phyloP scores from a whole-genome alignment of 2,329 filamentous ascomycete species.

The Ophiosphaerella korrae region DNA sequence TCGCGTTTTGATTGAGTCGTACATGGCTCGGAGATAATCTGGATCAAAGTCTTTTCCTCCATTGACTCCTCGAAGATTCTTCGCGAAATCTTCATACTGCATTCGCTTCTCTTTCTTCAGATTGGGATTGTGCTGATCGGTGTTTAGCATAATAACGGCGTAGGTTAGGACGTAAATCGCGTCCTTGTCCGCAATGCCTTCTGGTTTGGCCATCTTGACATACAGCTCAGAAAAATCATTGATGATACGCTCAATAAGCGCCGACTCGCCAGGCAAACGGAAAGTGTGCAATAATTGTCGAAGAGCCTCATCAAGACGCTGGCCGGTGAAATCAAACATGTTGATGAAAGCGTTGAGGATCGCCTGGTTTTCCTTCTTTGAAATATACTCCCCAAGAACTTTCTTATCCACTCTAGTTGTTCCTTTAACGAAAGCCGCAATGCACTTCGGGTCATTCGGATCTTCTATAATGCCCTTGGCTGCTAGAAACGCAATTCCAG shows the following conservation, averaged over 20 bases:
- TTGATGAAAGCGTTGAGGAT: slow-evolving; percentile 83
- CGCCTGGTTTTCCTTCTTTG: slow-evolving; percentile 86
- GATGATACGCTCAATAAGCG: slow-evolving; percentile 90
- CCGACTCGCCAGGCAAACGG: slow-evolving; percentile 89
- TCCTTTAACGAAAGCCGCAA: slow-evolving; percentile 86
- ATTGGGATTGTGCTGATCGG: slow-evolving; percentile 95
- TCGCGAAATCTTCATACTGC: slow-evolving; percentile 80
- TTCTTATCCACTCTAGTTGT: slow-evolving; percentile 90
- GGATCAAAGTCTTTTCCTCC: slow-evolving; percentile 80
- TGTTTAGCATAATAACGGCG: slow-evolving; percentile 97
- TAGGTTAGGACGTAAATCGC: slow-evolving; percentile 90
- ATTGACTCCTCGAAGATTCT: slow-evolving; percentile 91
- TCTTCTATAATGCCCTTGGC: slow-evolving; percentile 84
- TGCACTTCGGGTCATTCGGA: slow-evolving; percentile 71
- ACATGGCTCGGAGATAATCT: slow-evolving; percentile 85
- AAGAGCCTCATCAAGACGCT: slow-evolving; percentile 88
- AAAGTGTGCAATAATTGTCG: slow-evolving; percentile 88
- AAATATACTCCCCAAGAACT: slow-evolving; percentile 87
- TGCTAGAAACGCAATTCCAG: slow-evolving; percentile 82
- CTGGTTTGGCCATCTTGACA: slow-evolving; percentile 69
- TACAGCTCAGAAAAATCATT: slow-evolving; percentile 87
- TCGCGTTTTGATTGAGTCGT: slow-evolving; percentile 85
- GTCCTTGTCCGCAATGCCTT: slow-evolving; percentile 82
- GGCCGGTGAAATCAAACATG: slow-evolving; percentile 84
- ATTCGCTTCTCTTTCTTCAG: slow-evolving; percentile 80